Base-by-base conservation (phyloP, 2,329 filamentous ascomycete species). In the Polytolypa hystricis region DNA sequence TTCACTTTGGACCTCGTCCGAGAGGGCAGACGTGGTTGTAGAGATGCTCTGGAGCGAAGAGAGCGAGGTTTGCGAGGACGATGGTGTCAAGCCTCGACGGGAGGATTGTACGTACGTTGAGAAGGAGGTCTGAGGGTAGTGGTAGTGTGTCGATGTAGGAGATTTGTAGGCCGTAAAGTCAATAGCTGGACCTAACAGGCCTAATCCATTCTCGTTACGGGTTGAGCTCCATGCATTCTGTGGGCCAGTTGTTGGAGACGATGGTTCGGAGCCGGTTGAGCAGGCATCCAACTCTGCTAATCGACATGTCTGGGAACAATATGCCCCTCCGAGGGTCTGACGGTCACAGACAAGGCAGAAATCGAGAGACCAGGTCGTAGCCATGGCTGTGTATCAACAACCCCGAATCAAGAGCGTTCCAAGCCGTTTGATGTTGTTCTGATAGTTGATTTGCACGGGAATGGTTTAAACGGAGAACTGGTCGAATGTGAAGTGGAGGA, bases 281-380 rank as follows among this genome's bases (percentile, higher is more conserved):
- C 74, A 77, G 61, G 77, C 79, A 62, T 94, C 86, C 51, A 89
- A 78, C 63, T 94, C 87, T 47, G 84, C 81, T 30, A 95, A 70
- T 47, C 85, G 77, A 72, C 87, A 95, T 19, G 83, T 76, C 65
- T 95, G 86, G 31, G 85, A 93, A 72, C 87, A 95, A 71, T 93
- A 94, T 47, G 83, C 77, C 43, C 79, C 79, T 39, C 78, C 78
- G 46, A 83, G 74, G 42, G 82, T 86, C 65, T 93, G 84, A 65
- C 81, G 81, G 66, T 95, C 87, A 69, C 87, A 95, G 67, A 82
- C 79, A 51, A 95, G 77, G 71, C 87, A 95, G 74, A 85, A 94
- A 63, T 93, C 81, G 61, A 82, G 84, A 52, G 83, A 83, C 85
- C 87, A 94, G 54, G 53, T 53, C 15, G 55, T 56, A 15, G 57